phyloP scores from a whole-genome alignment of 2,329 filamentous ascomycete genomes.

The Fusarium siculi region DNA sequence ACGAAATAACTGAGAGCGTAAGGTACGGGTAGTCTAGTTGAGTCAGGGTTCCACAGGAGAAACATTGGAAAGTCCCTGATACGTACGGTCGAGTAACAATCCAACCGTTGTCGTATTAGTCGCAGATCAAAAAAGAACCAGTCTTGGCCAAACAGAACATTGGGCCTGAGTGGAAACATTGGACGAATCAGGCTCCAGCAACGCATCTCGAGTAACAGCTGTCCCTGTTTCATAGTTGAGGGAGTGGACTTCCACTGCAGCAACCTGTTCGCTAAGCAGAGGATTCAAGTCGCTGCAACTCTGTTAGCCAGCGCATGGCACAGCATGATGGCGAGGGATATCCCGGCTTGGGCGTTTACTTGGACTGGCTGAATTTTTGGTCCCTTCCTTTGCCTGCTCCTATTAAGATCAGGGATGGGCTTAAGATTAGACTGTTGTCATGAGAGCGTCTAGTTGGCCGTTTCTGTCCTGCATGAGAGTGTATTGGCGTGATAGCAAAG shows the following conservation, averaged over 20 bases:
- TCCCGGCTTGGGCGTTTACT: slow-evolving; percentile 26
- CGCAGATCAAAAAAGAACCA: slow-evolving; percentile 1
- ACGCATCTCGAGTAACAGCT: slow-evolving; percentile 17
- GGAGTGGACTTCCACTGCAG: slow-evolving; percentile 4
- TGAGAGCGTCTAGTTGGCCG: background rate
- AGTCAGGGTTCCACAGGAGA: slow-evolving; percentile 27
- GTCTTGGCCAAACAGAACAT: slow-evolving; percentile 19
- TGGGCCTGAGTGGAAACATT: slow-evolving; percentile 27
- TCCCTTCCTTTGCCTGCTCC: background rate
- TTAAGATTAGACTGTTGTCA: slow-evolving; percentile 12
- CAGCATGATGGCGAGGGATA: slow-evolving; percentile 18
- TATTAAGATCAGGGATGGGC: background rate
- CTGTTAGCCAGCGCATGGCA: slow-evolving; percentile 26
- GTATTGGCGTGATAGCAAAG: slow-evolving; percentile 17
- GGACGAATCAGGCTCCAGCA: slow-evolving; percentile 26
- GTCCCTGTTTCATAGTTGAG: slow-evolving; percentile 32
- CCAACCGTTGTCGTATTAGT: slow-evolving; percentile 10
- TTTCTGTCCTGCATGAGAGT: slow-evolving; percentile 14
- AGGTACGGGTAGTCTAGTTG: background rate
- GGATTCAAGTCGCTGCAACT: slow-evolving; percentile 6
- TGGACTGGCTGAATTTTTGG: slow-evolving; percentile 29
- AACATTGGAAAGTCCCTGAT: slow-evolving; percentile 9
- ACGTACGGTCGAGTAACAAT: slow-evolving; percentile 1
- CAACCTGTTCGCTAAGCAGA: slow-evolving; percentile 8
- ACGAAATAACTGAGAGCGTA: slow-evolving; percentile 1